Evolutionary conservation across 352 stramenopile species (phyloP).

Genomic region (Phytophthora tubulina): DNA sequence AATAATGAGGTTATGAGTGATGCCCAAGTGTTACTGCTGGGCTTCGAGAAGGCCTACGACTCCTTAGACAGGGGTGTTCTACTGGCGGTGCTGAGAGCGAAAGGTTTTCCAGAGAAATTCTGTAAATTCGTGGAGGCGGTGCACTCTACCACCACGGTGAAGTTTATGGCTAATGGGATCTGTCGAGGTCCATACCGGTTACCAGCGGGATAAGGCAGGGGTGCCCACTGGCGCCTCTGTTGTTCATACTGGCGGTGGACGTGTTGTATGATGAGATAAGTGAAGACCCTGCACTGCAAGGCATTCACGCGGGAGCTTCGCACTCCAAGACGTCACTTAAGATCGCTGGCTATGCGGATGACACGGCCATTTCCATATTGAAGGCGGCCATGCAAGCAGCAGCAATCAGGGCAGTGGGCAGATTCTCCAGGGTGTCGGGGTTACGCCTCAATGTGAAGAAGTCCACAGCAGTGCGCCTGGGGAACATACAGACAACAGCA

Average conservation of each 20-base stretch:
- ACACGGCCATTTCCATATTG: constrained; percentile 4
- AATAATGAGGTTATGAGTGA: neutral
- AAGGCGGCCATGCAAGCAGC: neutral
- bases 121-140: neutral
- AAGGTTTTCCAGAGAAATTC: constrained; percentile 7
- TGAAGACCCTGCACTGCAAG: neutral
- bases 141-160: neutral
- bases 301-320: neutral
- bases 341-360: constrained; percentile 8
- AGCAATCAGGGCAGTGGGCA: neutral
- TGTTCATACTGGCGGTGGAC: constrained; percentile 10
- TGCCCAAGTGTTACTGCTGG: constrained; percentile 3
- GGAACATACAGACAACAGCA: neutral
- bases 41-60: constrained; percentile 27
- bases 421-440: too few relatives aligned
- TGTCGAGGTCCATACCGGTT: neutral
- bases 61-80: constrained; percentile 7
- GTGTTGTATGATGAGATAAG: constrained; percentile 1
- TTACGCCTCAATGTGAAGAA: constrained; percentile 2
- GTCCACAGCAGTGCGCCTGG: neutral
- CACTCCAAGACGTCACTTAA: neutral
- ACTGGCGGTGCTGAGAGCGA: neutral
- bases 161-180: constrained; percentile 9
- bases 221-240: constrained; percentile 10
- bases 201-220: constrained; percentile 17